Conservation (phyloP, 2,329 filamentous ascomycete genomes). For the Alternaria gaisen region DNA sequence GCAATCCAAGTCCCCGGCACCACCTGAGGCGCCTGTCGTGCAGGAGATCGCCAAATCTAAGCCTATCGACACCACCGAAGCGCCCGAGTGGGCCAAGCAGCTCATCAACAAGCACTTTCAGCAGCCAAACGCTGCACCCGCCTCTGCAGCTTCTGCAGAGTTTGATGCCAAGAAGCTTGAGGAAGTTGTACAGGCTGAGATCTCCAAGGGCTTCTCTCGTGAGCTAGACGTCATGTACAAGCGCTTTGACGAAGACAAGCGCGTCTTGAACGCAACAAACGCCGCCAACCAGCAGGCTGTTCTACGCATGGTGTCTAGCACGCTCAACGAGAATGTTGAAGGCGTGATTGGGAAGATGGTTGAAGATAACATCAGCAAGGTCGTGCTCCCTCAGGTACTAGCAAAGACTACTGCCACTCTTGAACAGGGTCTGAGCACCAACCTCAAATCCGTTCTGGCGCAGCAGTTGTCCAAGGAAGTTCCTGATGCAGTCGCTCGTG, state of each 20-base stretch:
- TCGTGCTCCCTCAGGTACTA: constrained; percentile 78
- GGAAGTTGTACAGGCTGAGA: constrained; percentile 57
- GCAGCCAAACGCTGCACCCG: constrained; percentile 28
- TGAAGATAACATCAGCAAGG: constrained; percentile 75
- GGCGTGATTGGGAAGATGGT: constrained; percentile 81
- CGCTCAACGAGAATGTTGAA: constrained; percentile 75
- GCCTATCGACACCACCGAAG: constrained; percentile 32
- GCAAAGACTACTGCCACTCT: constrained; percentile 73
- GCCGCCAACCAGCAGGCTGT: constrained; percentile 74
- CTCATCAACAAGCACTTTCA: constrained; percentile 44
- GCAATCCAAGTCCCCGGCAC: constrained; percentile 43
- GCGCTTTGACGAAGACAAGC: constrained; percentile 74
- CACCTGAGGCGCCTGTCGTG: constrained; percentile 25
- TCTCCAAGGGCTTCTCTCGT: constrained; percentile 55
- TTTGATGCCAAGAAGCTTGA: constrained; percentile 65
- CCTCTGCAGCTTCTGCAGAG: constrained; percentile 21
- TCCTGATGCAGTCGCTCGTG: constrained; percentile 71
- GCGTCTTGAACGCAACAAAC: constrained; percentile 68
- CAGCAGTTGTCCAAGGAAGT: constrained; percentile 76
- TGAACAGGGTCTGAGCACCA: constrained; percentile 74
- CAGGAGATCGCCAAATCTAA: constrained; percentile 25
- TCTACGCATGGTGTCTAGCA: constrained; percentile 72
- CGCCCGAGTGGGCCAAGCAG: constrained; percentile 50
- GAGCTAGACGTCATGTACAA: constrained; percentile 66
- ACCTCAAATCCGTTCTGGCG: constrained; percentile 72